Percentiles rank a stretch among this genome's conserved stretches.
phyloP scores from a whole-genome alignment of 2,329 filamentous ascomycete genomes.

The Apiospora hydei region DNA sequence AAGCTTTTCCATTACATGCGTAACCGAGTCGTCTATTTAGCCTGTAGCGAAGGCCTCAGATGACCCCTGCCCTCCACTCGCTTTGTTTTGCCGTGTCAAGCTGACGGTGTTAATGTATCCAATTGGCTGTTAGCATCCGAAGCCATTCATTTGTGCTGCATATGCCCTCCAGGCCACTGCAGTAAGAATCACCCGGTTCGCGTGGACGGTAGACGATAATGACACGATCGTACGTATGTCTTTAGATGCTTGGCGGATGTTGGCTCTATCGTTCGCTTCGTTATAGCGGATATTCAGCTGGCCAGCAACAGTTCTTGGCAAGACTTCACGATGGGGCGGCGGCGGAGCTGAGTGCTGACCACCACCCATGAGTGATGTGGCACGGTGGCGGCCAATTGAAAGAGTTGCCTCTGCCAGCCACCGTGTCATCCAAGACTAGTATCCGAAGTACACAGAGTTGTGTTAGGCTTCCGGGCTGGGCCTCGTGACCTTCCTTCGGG shows the following conservation, averaged over 20 bases:
- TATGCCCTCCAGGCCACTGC: neutral
- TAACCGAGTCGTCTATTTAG: neutral
- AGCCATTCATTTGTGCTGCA: conserved; percentile 7
- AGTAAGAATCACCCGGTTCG: neutral
- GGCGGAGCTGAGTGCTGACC: neutral
- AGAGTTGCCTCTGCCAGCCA: neutral
- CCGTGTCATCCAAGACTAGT: neutral
- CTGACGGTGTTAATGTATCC: neutral
- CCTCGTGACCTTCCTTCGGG: neutral
- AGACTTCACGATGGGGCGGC: neutral
- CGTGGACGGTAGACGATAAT: neutral
- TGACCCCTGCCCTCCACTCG: neutral
- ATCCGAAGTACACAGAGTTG: neutral
- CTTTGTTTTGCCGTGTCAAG: conserved; percentile 1
- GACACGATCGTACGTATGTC: neutral
- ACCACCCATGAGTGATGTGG: neutral
- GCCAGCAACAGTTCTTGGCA: neutral
- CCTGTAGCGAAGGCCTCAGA: neutral
- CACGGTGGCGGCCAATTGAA: neutral
- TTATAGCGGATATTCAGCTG: conserved; percentile 16
- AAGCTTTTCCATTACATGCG: neutral
- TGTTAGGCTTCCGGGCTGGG: neutral
- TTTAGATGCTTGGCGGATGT: neutral
- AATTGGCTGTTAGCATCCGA: neutral
- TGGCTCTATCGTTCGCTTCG: neutral